phyloP scores from a whole-genome alignment of 768 basidiomycete species.

The Tulasnella sp. region DNA sequence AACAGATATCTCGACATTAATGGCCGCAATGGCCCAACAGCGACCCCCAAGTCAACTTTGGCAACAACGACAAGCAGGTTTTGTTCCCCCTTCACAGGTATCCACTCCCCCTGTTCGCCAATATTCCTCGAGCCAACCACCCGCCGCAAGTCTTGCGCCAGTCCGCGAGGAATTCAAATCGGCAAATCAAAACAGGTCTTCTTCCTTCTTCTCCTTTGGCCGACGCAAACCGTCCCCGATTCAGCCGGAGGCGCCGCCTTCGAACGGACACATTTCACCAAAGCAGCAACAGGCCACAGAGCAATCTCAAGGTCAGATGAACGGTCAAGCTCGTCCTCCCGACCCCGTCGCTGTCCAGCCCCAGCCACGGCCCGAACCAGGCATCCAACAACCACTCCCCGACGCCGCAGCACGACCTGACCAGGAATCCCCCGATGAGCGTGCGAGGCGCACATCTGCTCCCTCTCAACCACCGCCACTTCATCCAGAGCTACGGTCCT shows the following conservation, averaged over 20 bases:
- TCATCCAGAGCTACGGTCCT: constrained; percentile 18
- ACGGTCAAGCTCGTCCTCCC: neutral
- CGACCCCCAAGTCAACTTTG: constrained; percentile 7
- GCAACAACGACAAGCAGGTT: constrained; percentile 3
- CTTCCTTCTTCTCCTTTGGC: constrained; percentile 13
- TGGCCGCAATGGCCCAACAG: constrained; percentile 6
- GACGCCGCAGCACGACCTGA: neutral
- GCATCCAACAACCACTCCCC: neutral
- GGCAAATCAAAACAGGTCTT: neutral
- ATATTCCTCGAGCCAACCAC: neutral
- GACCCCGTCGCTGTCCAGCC: neutral
- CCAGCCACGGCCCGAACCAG: neutral
- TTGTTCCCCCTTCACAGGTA: neutral
- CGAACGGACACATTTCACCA: constrained; percentile 3
- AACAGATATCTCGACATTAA: neutral
- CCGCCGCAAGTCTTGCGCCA: neutral
- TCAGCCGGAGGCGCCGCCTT: neutral
- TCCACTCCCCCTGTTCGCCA: neutral
- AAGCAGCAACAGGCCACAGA: neutral
- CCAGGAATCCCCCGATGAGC: neutral
- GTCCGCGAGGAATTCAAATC: neutral
- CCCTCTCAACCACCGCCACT: constrained; percentile 15
- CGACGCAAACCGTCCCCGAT: constrained; percentile 3
- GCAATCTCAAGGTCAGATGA: constrained; percentile 1
- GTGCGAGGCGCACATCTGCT: constrained; percentile 1